phyloP scores from a whole-genome alignment of 306 rosid species.

The Quercus robur region DNA sequence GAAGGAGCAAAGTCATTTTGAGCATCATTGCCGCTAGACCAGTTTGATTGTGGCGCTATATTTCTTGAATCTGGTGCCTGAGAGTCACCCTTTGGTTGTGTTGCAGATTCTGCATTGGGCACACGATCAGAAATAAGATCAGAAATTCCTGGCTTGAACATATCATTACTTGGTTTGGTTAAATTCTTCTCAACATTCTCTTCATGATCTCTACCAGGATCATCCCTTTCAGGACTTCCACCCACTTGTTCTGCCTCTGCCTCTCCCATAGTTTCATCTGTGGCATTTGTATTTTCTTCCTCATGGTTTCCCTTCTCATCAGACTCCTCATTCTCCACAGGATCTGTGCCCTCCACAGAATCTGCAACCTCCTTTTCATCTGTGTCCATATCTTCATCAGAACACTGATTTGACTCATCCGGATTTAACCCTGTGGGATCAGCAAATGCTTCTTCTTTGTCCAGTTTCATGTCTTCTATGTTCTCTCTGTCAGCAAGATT shows the following conservation, averaged over 20 bases:
- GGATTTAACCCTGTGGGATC: constrained; percentile 57
- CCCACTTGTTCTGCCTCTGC: constrained; percentile 42
- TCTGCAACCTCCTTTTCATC: constrained; percentile 46
- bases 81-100: constrained; percentile 48
- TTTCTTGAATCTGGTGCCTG: constrained; percentile 41
- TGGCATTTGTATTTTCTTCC: constrained; percentile 40
- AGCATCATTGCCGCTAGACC: constrained; percentile 38
- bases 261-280: constrained; percentile 72
- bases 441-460: constrained; percentile 53
- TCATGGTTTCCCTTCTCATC: constrained; percentile 36
- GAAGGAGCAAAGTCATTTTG: constrained; percentile 43
- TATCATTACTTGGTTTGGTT: constrained; percentile 36
- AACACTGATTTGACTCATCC: constrained; percentile 49
- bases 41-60: constrained; percentile 44
- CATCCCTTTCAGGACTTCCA: constrained; percentile 50
- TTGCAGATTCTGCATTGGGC: constrained; percentile 37
- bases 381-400: constrained; percentile 50
- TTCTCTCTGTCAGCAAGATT: constrained; percentile 46
- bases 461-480: constrained; percentile 43
- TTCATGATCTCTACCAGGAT: constrained; percentile 31
- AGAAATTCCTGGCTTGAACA: constrained; percentile 37
- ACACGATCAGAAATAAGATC: constrained; percentile 34
- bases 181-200: constrained; percentile 41
- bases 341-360: constrained; percentile 50
- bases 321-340: constrained; percentile 37